Percentiles rank a stretch among this genome's conserved stretches.
Evolutionary conservation across 257 asterid species (phyloP).

Genomic region (Primulina huaijiensis): DNA sequence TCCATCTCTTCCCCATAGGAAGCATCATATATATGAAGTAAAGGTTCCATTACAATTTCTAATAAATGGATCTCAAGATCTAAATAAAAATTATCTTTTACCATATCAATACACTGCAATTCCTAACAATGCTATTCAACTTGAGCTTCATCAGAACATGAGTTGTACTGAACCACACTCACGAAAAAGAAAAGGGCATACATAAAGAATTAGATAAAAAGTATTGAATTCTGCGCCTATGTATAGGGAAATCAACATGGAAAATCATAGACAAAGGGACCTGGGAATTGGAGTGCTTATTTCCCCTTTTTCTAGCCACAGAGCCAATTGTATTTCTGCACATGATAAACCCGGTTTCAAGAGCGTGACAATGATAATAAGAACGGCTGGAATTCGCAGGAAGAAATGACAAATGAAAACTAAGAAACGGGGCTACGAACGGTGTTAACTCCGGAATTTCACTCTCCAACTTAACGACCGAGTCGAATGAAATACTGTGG

Average conservation of each 20-base stretch:
- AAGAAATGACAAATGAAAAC: neutral
- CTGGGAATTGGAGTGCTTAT: conserved; percentile 33
- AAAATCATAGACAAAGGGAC: conserved; percentile 14
- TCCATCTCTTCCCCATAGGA: neutral
- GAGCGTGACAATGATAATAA: neutral
- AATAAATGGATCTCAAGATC: neutral
- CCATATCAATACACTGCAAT: neutral
- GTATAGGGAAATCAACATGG: neutral
- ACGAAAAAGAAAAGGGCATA: neutral
- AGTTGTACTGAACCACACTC: neutral
- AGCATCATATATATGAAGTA: neutral
- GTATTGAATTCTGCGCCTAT: neutral
- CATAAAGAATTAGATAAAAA: neutral
- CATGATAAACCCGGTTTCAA: neutral
- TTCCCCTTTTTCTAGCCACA: conserved; percentile 25
- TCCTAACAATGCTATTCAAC: neutral
- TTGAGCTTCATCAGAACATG: neutral
- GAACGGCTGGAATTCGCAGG: neutral
- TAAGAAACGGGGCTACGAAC: conserved; percentile 12
- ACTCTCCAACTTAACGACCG: conserved; percentile 22
- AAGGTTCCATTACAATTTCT: neutral
- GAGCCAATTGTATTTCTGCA: conserved; percentile 33
- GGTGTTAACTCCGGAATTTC: conserved; percentile 14
- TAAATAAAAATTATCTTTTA: neutral
- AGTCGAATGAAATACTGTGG: conserved; percentile 20